A percentile compares a stretch with the other conserved stretches of the same genome.
These are phyloP conservation scores for Clarireedia paspali DNA, from an alignment of 2,329 filamentous ascomycete genomes.

Conservation along the genomic window DNA sequence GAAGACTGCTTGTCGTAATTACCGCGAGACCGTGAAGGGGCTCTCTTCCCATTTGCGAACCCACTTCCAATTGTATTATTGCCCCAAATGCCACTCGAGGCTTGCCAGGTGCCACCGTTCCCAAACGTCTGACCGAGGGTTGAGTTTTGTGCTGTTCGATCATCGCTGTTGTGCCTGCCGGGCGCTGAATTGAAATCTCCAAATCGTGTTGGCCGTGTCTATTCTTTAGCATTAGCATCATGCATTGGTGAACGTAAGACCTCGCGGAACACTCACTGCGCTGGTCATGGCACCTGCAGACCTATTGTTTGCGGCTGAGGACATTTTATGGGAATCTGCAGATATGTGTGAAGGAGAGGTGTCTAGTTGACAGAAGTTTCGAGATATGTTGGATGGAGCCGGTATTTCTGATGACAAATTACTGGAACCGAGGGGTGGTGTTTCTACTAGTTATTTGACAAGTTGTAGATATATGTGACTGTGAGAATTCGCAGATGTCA, in stretches of 20 bases:
- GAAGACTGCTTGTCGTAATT: constrained; percentile 20
- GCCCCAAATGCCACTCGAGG: constrained; percentile 43
- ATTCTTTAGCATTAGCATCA: constrained; percentile 18
- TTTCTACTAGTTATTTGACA: constrained; percentile 27
- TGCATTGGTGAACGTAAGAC: constrained; percentile 16
- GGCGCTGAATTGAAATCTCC: constrained; percentile 33
- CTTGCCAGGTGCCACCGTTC: constrained; percentile 31
- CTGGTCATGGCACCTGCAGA: constrained; percentile 31
- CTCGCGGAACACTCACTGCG: constrained; percentile 33
- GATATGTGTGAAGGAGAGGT: too few species aligned
- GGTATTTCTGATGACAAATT: constrained; percentile 14
- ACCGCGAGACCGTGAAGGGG: constrained; percentile 42
- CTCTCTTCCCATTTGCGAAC: constrained; percentile 38
- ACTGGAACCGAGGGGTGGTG: constrained; percentile 19
- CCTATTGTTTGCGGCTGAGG: constrained; percentile 30
- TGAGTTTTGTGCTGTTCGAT: constrained; percentile 31
- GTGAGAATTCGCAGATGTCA: constrained; percentile 24
- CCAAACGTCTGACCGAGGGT: constrained; percentile 37
- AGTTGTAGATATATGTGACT: constrained; percentile 30
- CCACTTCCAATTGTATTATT: constrained; percentile 38
- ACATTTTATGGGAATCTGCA: constrained; percentile 27
- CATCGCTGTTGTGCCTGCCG: constrained; percentile 25
- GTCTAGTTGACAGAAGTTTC: background rate
- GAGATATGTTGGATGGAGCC: constrained; percentile 16
- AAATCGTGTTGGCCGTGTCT: constrained; percentile 29